These are phyloP conservation scores for Pilaira anomala DNA, from an alignment of 192 early-diverging fungal genomes.

Conservation along the genomic window DNA sequence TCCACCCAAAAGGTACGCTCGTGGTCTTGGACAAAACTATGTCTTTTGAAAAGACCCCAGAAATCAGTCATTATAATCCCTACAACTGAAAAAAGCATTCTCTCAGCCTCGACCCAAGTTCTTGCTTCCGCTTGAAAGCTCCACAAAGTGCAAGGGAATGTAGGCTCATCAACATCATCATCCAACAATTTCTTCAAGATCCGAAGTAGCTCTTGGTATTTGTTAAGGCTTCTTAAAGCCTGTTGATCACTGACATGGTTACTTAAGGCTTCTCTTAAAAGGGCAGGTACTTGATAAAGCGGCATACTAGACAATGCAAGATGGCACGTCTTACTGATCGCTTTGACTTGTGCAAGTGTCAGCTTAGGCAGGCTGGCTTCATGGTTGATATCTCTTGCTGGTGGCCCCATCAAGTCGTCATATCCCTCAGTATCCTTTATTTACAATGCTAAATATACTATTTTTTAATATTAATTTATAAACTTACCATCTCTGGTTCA, in stretches of 20 bases:
- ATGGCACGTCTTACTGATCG: too few species aligned
- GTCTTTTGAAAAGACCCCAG: background rate
- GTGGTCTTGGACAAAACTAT: background rate
- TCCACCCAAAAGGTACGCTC: background rate
- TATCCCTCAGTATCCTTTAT: too few species aligned
- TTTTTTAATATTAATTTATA: too few species aligned
- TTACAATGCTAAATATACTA: too few species aligned
- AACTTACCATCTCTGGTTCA: too few species aligned
- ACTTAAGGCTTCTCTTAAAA: too few species aligned
- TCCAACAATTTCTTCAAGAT: background rate
- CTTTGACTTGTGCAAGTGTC: too few species aligned
- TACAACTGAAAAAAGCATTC: background rate
- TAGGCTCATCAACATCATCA: background rate
- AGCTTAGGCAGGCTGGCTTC: too few species aligned
- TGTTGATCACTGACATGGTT: background rate
- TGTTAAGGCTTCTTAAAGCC: background rate
- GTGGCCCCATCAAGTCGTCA: too few species aligned
- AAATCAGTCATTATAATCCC: background rate
- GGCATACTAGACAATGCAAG: too few species aligned
- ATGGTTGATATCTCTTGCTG: too few species aligned
- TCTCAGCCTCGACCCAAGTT: background rate
- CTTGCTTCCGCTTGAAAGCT: background rate
- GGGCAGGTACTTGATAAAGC: too few species aligned
- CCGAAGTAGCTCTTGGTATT: background rate
- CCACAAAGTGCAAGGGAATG: background rate